Conservation (phyloP, 495 filamentous ascomycete species). For the Podospora pseudocomata region DNA sequence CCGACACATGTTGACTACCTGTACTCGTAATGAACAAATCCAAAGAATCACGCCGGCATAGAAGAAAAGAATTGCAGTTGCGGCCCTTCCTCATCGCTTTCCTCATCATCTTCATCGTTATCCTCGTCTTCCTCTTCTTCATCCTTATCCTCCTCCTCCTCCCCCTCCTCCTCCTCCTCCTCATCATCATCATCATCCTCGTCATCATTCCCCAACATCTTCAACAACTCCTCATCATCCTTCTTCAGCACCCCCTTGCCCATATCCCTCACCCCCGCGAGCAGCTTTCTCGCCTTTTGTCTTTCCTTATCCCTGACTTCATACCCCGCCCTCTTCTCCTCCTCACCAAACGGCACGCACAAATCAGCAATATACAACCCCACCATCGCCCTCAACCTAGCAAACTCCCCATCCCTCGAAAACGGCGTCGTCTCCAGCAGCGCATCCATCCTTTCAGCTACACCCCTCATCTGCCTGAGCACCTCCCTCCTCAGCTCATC, state of each 20-base stretch:
- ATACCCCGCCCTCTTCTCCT: constrained; percentile 26
- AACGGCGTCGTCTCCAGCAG: constrained; percentile 62
- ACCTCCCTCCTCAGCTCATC: constrained; percentile 29
- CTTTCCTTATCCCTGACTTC: constrained; percentile 26
- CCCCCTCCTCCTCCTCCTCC: constrained; percentile 26
- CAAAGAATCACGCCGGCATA: constrained; percentile 2
- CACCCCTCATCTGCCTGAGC: constrained; percentile 36
- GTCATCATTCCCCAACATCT: constrained; percentile 20
- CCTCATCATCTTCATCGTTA: neutral
- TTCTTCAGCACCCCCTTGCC: constrained; percentile 30
- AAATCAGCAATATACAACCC: constrained; percentile 66
- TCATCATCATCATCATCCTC: constrained; percentile 24
- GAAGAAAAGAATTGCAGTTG: constrained; percentile 27
- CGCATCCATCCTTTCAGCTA: constrained; percentile 62
- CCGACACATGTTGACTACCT: too few relatives aligned
- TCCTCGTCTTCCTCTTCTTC: constrained; percentile 15
- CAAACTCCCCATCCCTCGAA: constrained; percentile 53
- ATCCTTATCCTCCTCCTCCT: constrained; percentile 11
- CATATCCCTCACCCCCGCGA: constrained; percentile 28
- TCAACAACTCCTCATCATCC: constrained; percentile 28
- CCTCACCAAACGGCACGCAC: constrained; percentile 24
- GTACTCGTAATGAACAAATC: too few relatives aligned
- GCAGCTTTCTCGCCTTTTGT: constrained; percentile 26
- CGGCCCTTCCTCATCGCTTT: constrained; percentile 13
- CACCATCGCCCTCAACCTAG: constrained; percentile 63